Evolutionary conservation across 495 filamentous ascomycete genomes (phyloP).

Genomic region (Trichoderma reesei): DNA sequence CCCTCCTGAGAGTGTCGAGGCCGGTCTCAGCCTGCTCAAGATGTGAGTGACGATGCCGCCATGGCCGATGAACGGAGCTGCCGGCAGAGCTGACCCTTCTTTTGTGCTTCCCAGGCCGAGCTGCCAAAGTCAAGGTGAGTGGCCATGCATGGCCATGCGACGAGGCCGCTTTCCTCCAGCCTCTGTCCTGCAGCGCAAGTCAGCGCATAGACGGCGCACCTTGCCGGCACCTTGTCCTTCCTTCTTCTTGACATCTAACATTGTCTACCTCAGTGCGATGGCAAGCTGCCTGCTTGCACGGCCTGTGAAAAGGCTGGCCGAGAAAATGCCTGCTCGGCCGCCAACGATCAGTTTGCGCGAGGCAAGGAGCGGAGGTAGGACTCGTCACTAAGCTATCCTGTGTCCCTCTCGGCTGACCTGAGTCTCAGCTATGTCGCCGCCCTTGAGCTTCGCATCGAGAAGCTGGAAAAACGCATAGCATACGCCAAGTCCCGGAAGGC

Average conservation of each 20-base stretch:
- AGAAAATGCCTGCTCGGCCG: slow-evolving; percentile 75
- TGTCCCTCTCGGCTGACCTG: neutral
- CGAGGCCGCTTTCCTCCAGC: neutral
- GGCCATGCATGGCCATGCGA: neutral
- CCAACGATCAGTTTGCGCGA: slow-evolving; percentile 85
- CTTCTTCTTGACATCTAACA: neutral
- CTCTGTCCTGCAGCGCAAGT: neutral
- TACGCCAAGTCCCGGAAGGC: slow-evolving; percentile 51
- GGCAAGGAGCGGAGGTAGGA: slow-evolving; percentile 75
- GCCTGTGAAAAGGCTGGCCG: slow-evolving; percentile 82
- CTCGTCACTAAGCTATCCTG: neutral
- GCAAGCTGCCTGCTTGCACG: slow-evolving; percentile 85
- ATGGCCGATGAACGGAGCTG: neutral
- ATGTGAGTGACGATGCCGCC: slow-evolving; percentile 42
- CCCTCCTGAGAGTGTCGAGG: slow-evolving; percentile 77
- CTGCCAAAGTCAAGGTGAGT: slow-evolving; percentile 71
- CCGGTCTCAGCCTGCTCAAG: slow-evolving; percentile 88
- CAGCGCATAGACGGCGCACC: neutral
- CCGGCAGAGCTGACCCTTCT: slow-evolving; percentile 6
- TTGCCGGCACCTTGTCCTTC: neutral
- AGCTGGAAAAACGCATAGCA: slow-evolving; percentile 60
- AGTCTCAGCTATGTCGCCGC: slow-evolving; percentile 72
- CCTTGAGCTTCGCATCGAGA: slow-evolving; percentile 78
- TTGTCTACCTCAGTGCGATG: slow-evolving; percentile 58
- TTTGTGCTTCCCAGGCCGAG: slow-evolving; percentile 43